A percentile compares a stretch with the other conserved stretches of the same genome.
Conservation (phyloP, 371 early-diverging fungal species). For the Mucor plumbeus region DNA sequence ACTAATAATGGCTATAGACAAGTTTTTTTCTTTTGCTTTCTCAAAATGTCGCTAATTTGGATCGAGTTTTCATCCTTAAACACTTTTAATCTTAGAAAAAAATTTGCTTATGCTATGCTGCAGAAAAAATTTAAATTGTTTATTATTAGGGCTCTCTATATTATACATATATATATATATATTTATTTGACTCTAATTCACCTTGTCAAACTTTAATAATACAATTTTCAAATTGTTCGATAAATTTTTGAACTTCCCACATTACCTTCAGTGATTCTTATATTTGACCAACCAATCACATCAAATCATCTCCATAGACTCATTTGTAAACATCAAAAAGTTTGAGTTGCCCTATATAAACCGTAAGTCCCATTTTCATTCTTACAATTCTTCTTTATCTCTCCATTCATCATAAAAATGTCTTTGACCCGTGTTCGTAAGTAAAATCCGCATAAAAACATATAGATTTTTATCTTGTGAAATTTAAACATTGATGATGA, state of each 20-base stretch:
- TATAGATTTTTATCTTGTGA: not conserved
- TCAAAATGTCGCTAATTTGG: too few species aligned
- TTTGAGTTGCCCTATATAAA: not conserved
- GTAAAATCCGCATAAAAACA: not conserved
- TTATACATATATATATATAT: too few species aligned
- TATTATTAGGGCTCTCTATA: too few species aligned
- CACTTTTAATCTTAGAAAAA: too few species aligned
- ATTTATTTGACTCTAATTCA: too few species aligned
- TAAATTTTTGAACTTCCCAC: too few species aligned
- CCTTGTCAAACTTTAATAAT: not conserved
- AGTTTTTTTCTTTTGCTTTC: too few species aligned
- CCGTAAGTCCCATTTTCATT: not conserved
- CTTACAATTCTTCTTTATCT: not conserved
- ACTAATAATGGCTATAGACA: too few species aligned
- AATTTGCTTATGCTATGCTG: too few species aligned
- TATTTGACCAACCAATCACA: not conserved
- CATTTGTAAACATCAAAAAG: not conserved
- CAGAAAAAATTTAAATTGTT: too few species aligned
- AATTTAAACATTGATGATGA: not conserved
- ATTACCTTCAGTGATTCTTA: not conserved
- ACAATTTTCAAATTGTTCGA: not conserved
- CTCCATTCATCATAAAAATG: constrained; percentile 12
- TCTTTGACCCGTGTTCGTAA: constrained; percentile 33
- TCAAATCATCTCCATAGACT: constrained; percentile 7
- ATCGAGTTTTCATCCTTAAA: too few species aligned